Evolutionary conservation across 2,329 filamentous ascomycete species (phyloP), one percentile per base, ranked within the genome.

Genomic region (Xylaria digitata): DNA sequence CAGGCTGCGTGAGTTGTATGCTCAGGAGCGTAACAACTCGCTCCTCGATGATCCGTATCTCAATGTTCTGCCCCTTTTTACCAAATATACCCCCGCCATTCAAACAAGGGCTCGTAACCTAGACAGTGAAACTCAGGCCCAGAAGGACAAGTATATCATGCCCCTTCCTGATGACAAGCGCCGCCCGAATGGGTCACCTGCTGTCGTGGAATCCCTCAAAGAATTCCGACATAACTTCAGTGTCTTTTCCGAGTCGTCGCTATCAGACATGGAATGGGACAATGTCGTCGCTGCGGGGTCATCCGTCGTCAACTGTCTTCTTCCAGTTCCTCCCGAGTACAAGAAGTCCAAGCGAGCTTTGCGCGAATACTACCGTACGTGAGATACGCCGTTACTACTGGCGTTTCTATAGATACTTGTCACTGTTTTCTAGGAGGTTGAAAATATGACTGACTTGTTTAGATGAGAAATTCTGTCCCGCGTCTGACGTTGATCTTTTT

Each of bases 401-500:
- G n/a, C 15, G 4, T 26, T 30, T 26, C 23, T n/a, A 5, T 5
- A 3, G 7, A 23, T 40, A 17, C 34, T 6, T 19, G 23, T 19
- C 32, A 9, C 37, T 30, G 40, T n/a, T 46, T 34, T 19, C 19
- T 21, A 3, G 8, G 15, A n/a, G 5, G 37, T 53, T n/a, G 8
- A 34, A 45, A 6, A 19, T 40, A 60, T 55, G 11, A 19, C 62
- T 71, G 15, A 71, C 30, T 37, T 17, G 7, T 32, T 61, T 50
- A 71, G 68, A 75, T 58, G 70, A 75, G 55, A 71, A 72, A 54
- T 76, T 76, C 48, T 75, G 74, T 50, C 93, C 93, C 0, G 92
- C 93, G 0, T 95, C 92, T 3, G 93, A 97, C 77, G 91, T 97
- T 9, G 93, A 96, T 76, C 84, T 97, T 2, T 97, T 97, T 76